Percentiles rank a stretch among this genome's conserved stretches.
Conservation (phyloP, 2,329 filamentous ascomycete genomes). For the Fusarium sarcochroum region DNA sequence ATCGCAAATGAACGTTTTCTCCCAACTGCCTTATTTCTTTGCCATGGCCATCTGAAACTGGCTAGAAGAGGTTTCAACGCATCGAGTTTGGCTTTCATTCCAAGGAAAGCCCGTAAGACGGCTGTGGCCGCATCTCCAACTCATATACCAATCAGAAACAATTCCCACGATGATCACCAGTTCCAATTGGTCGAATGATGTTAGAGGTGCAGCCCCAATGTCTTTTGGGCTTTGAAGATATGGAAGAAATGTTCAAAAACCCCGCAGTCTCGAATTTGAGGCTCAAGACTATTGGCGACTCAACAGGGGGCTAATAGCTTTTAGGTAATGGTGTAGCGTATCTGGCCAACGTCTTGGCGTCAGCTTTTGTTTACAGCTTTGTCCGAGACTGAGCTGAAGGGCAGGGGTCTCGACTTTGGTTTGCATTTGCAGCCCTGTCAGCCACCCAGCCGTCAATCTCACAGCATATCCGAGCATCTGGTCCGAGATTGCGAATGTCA, state of each 20-base stretch:
- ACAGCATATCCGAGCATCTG: slow-evolving; percentile 7
- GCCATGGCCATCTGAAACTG: neutral
- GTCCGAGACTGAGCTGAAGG: slow-evolving; percentile 11
- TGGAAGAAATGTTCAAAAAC: neutral
- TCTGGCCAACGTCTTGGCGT: slow-evolving; percentile 2
- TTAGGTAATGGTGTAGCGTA: slow-evolving; percentile 1
- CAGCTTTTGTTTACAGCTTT: slow-evolving; percentile 15
- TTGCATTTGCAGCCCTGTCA: slow-evolving; percentile 1
- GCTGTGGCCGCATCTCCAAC: too few species aligned
- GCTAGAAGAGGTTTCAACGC: too few species aligned
- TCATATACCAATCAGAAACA: too few species aligned
- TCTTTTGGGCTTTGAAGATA: too few species aligned
- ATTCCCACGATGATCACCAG: too few species aligned
- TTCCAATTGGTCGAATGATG: too few species aligned
- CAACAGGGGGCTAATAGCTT: neutral
- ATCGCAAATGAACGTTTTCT: neutral
- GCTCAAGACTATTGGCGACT: slow-evolving; percentile 5
- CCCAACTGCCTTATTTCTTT: neutral
- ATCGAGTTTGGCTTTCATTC: too few species aligned
- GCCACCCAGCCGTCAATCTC: neutral
- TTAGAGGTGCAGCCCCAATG: too few species aligned
- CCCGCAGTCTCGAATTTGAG: neutral
- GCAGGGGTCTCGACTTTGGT: slow-evolving; percentile 5
- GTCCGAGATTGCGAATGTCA: neutral
- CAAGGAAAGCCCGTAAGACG: too few species aligned